Percentiles rank a stretch among this genome's conserved stretches.
Conservation (phyloP, 2,329 filamentous ascomycete species). For the Aureobasidium sp. region DNA sequence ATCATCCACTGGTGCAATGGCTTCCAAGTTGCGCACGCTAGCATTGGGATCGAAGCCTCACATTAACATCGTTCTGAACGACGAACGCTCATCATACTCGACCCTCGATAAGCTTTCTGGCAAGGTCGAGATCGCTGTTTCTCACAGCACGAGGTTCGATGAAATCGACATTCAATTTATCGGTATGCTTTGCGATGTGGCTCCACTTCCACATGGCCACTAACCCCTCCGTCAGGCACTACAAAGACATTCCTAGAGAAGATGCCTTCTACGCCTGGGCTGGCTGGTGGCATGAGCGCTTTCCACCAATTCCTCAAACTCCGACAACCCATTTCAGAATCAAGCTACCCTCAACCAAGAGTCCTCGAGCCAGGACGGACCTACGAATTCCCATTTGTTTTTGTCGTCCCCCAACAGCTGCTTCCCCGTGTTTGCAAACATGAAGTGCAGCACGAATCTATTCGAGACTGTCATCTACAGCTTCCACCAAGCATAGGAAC, state of each 20-base stretch:
- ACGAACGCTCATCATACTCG: constrained; percentile 42
- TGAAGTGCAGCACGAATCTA: constrained; percentile 41
- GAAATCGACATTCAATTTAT: constrained; percentile 53
- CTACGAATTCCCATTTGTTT: constrained; percentile 57
- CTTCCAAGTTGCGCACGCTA: constrained; percentile 11
- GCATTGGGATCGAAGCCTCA: constrained; percentile 29
- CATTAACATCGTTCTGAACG: constrained; percentile 38
- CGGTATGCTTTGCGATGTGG: constrained; percentile 34
- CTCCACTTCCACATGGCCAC: background rate
- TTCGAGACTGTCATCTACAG: constrained; percentile 50
- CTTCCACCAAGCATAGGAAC: constrained; percentile 55
- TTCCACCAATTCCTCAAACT: constrained; percentile 57
- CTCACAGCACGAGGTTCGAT: constrained; percentile 50
- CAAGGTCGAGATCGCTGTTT: constrained; percentile 42
- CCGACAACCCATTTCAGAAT: constrained; percentile 50
- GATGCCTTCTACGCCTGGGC: constrained; percentile 44
- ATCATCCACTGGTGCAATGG: constrained; percentile 12
- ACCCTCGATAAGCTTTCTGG: constrained; percentile 54
- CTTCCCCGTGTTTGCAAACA: constrained; percentile 56
- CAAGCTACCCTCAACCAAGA: constrained; percentile 48
- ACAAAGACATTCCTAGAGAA: constrained; percentile 50
- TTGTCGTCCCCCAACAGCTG: constrained; percentile 55
- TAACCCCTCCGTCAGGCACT: constrained; percentile 34
- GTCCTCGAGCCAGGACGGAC: constrained; percentile 48
- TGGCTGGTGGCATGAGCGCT: constrained; percentile 49